Evolutionary conservation across 2,329 filamentous ascomycete genomes (phyloP), one percentile per base, ranked within the genome.

Genomic region (Tolypocladium cylindrosporum): DNA sequence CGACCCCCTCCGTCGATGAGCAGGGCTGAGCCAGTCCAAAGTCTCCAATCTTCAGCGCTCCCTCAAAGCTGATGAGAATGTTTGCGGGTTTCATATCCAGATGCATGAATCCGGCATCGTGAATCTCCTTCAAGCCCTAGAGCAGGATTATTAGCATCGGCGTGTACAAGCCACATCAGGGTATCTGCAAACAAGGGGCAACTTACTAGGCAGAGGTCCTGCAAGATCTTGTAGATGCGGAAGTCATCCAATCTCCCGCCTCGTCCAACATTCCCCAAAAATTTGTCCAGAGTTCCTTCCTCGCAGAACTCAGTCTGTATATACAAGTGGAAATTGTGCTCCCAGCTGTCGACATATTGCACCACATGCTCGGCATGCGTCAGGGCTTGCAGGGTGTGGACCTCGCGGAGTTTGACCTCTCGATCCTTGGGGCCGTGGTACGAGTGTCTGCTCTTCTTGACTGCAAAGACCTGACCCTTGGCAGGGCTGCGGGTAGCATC

Each of bases 231-330:
- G 91, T 94, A 99, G 72, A 97, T 97, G 61, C 94, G 85, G 75
- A 99, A 99, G 71, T 97, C 94, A 72, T 99, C 94, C 63, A 99
- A 76, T 65, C 93, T 84, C 53, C 91, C 92, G 69, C 89, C 91
- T 61, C 87, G 81, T 31, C 94, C 94, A 60, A 91, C 85, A 59
- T 88, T 84, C n/a, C 84, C 82, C 37, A 99, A 79, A 69, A 97
- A 99, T 19, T 85, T 81, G 69, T 95, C 89, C 50, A 99, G 77
- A 60, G 90, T 96, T 19, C 94, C 94, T 69, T 96, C 91, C 70
- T 97, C 92, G 68, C 94, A 99, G 69, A 87, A 97, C 69, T 99
- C 94, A 0, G 93, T 97, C 75, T 97, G 93, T 60, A 99, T 97
- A 75, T 97, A 99, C 11, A 99, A 82, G 68, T 93, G 86, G 58